Percentiles rank a stretch among this genome's conserved stretches.
phyloP scores from a whole-genome alignment of 306 rosid species.

The Oxytropis ochrocephala region DNA sequence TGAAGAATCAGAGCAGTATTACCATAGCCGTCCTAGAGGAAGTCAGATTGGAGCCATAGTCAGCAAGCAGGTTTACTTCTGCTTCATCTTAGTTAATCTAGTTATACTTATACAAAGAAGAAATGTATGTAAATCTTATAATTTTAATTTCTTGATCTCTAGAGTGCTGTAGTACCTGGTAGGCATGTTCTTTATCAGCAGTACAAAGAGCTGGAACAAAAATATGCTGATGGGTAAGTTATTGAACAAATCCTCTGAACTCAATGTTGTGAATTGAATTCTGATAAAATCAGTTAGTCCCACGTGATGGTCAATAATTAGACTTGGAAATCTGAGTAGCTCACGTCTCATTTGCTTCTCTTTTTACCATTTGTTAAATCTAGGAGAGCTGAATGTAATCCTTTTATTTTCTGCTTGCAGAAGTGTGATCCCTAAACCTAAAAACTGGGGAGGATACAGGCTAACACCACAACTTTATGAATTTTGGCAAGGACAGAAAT shows the following conservation, averaged over 20 bases:
- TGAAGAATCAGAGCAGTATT: slow-evolving; percentile 82
- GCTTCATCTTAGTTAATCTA: background rate
- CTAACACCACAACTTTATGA: slow-evolving; percentile 78
- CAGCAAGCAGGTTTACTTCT: slow-evolving; percentile 83
- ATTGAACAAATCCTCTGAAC: slow-evolving; percentile 6
- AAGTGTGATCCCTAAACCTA: slow-evolving; percentile 79
- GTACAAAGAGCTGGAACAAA: slow-evolving; percentile 66
- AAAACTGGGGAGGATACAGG: slow-evolving; percentile 94
- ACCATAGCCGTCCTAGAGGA: slow-evolving; percentile 95
- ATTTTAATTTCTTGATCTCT: slow-evolving; percentile 27
- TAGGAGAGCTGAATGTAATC: slow-evolving; percentile 18
- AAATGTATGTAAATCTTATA: slow-evolving; percentile 13
- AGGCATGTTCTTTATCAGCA: slow-evolving; percentile 69
- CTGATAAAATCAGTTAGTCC: background rate
- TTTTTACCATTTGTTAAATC: slow-evolving; percentile 14
- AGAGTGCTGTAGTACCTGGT: slow-evolving; percentile 80
- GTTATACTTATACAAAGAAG: background rate
- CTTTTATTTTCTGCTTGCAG: slow-evolving; percentile 41
- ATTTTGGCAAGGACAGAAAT: slow-evolving; percentile 96
- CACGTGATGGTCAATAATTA: slow-evolving; percentile 6
- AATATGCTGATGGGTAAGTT: slow-evolving; percentile 80
- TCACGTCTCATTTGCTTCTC: slow-evolving; percentile 15
- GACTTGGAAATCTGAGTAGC: background rate
- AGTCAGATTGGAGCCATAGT: slow-evolving; percentile 96
- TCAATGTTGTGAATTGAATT: background rate